Conservation (phyloP, 805 yeast genomes). For the Candida chauliodis region DNA sequence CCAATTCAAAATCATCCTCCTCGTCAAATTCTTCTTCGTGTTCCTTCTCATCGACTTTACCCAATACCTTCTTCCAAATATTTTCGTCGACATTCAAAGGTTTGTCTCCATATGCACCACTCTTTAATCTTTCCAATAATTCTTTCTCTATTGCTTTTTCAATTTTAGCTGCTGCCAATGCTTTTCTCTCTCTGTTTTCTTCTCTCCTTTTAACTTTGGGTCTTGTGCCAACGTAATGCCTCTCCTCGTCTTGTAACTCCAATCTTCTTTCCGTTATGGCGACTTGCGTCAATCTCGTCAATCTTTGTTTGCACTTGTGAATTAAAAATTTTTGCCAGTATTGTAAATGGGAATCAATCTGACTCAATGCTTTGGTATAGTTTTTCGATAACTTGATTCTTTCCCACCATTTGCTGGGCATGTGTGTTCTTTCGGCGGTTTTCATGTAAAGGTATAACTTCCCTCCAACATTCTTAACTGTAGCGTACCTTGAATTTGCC, state of each 20-base stretch:
- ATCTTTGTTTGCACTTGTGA: constrained; percentile 93
- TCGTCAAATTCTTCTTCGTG: constrained; percentile 67
- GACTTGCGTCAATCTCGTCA: constrained; percentile 91
- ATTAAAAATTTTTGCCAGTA: constrained; percentile 92
- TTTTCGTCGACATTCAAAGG: constrained; percentile 95
- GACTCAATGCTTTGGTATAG: constrained; percentile 81
- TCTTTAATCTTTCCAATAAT: constrained; percentile 86
- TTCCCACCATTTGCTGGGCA: constrained; percentile 94
- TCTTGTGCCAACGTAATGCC: constrained; percentile 88
- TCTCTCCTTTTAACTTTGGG: constrained; percentile 96
- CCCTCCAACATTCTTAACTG: constrained; percentile 78
- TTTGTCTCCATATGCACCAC: constrained; percentile 98
- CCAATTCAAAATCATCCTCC: constrained; percentile 47
- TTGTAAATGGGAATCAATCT: constrained; percentile 79
- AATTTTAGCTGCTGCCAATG: constrained; percentile 92
- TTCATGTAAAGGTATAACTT: constrained; percentile 85
- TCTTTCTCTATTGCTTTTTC: constrained; percentile 97
- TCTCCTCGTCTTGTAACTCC: constrained; percentile 86
- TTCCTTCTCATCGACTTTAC: constrained; percentile 52
- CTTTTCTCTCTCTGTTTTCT: constrained; percentile 91
- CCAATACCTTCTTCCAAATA: constrained; percentile 92
- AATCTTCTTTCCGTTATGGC: constrained; percentile 92
- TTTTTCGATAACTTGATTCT: constrained; percentile 86
- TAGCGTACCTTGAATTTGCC: constrained; percentile 90
- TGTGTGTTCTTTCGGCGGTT: constrained; percentile 96